A percentile compares a stretch with the other conserved stretches of the same genome.
These are phyloP conservation scores for Suillus cothurnatus DNA, from an alignment of 768 basidiomycete genomes.

Conservation along the genomic window DNA sequence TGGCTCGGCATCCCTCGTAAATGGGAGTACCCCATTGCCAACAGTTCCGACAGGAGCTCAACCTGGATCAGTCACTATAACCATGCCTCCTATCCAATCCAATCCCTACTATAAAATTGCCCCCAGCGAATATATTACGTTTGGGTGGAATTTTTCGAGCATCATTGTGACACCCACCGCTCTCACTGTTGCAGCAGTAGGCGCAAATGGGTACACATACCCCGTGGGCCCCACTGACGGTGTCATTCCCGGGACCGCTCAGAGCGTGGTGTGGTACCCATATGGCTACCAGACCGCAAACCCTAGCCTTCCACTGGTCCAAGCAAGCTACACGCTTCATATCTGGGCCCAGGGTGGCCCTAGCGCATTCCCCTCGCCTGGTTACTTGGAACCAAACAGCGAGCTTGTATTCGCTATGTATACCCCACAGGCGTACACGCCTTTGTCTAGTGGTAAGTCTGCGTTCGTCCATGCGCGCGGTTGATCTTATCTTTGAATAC, in stretches of 20 bases:
- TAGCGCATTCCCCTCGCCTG: slow-evolving; percentile 48
- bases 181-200: slow-evolving; percentile 66
- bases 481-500: neutral
- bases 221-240: slow-evolving; percentile 61
- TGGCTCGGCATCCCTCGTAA: slow-evolving; percentile 23
- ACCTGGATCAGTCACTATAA: slow-evolving; percentile 54
- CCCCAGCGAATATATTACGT: slow-evolving; percentile 53
- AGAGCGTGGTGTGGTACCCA: slow-evolving; percentile 59
- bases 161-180: slow-evolving; percentile 51
- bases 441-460: slow-evolving; percentile 45
- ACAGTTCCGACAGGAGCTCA: slow-evolving; percentile 53
- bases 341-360: slow-evolving; percentile 60
- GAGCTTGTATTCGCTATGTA: slow-evolving; percentile 64
- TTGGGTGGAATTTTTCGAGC: slow-evolving; percentile 76
- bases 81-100: slow-evolving; percentile 58
- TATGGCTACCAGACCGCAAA: slow-evolving; percentile 54
- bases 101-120: slow-evolving; percentile 73
- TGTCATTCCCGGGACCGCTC: slow-evolving; percentile 52
- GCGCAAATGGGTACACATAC: slow-evolving; percentile 70
- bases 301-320: slow-evolving; percentile 56
- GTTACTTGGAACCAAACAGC: slow-evolving; percentile 55
- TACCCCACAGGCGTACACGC: slow-evolving; percentile 56
- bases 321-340: slow-evolving; percentile 60
- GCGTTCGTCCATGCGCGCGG: neutral
- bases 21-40: slow-evolving; percentile 32